These are phyloP conservation scores for Erodium texanum DNA, from an alignment of 441 rosid species.

Conservation along the genomic window DNA sequence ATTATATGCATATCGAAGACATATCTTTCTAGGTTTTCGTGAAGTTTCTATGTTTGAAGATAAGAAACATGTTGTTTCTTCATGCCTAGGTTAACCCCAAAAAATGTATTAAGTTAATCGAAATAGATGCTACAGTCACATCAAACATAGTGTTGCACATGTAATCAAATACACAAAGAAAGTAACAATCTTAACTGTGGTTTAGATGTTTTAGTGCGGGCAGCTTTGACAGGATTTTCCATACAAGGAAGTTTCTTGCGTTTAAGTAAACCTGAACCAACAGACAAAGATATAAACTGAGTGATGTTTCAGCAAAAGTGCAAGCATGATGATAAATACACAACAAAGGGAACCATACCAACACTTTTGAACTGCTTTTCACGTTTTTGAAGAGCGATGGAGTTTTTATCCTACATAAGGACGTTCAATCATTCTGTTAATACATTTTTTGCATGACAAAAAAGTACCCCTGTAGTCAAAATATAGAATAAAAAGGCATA, in stretches of 20 bases:
- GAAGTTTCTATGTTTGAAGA: background rate
- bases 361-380: constrained; percentile 45
- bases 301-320: background rate
- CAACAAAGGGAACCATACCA: constrained; percentile 29
- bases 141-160: too few relatives aligned
- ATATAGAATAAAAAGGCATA: background rate
- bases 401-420: constrained; percentile 45
- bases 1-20: background rate
- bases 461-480: background rate
- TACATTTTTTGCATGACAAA: background rate
- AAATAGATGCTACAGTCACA: background rate
- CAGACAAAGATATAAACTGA: constrained; percentile 16
- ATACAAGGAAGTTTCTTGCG: constrained; percentile 40
- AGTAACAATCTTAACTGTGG: constrained; percentile 35
- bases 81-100: background rate
- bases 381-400: constrained; percentile 38
- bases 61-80: too few relatives aligned
- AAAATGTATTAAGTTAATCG: too few relatives aligned
- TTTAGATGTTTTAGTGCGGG: constrained; percentile 31
- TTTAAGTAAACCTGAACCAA: constrained; percentile 41
- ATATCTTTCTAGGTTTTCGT: background rate
- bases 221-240: constrained; percentile 38
- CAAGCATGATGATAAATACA: constrained; percentile 10
- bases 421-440: background rate
- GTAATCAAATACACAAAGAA: too few relatives aligned